phyloP scores from a whole-genome alignment of 345 rosid genomes.

The Eucalyptus tenuipes region DNA sequence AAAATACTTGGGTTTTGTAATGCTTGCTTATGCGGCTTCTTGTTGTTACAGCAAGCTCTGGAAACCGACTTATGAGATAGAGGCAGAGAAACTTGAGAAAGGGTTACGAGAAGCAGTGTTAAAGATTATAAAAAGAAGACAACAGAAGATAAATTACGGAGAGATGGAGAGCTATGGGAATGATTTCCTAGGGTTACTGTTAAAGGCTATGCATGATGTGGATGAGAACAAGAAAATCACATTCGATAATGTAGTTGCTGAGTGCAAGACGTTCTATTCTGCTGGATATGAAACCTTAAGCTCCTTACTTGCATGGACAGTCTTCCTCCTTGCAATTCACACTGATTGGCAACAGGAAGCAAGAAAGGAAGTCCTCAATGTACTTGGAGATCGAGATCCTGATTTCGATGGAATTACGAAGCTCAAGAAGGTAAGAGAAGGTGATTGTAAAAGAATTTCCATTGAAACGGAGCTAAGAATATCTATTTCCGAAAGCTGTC shows the following conservation, averaged over 20 bases:
- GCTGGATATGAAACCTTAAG: constrained; percentile 13
- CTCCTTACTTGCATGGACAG: constrained; percentile 13
- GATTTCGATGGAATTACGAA: not conserved
- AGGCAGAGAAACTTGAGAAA: not conserved
- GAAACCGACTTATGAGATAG: not conserved
- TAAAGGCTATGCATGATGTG: not conserved
- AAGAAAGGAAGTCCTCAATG: constrained; percentile 19
- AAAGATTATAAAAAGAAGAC: not conserved
- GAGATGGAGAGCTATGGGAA: not conserved
- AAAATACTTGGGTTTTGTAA: not conserved
- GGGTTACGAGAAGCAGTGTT: not conserved
- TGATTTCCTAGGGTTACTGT: constrained; percentile 11
- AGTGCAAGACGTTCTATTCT: constrained; percentile 20
- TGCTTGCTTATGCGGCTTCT: not conserved
- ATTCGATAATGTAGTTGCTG: constrained; percentile 4
- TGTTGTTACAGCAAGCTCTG: not conserved
- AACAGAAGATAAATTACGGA: not conserved
- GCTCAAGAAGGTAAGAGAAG: not conserved
- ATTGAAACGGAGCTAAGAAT: too few relatives aligned
- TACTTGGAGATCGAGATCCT: constrained; percentile 1
- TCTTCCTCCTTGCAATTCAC: constrained; percentile 14
- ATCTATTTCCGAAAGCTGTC: too few relatives aligned
- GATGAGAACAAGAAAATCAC: not conserved
- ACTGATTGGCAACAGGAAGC: constrained; percentile 24
- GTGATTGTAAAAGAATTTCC: not conserved